Conservation (phyloP, 2,329 filamentous ascomycete genomes). For the Exophiala viscosa region DNA sequence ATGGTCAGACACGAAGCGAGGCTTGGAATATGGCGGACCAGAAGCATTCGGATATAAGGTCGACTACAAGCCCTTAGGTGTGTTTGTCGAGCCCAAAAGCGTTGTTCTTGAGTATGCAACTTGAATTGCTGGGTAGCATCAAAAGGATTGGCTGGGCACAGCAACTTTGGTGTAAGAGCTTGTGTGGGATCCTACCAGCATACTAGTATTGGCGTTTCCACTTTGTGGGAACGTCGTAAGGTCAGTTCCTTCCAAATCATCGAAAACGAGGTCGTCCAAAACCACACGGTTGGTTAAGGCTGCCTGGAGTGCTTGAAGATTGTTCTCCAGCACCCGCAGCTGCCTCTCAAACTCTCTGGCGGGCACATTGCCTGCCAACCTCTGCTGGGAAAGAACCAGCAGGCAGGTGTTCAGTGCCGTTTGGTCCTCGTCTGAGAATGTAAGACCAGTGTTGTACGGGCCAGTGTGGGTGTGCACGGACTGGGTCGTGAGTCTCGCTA, state of each 20-base stretch:
- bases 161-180: background rate
- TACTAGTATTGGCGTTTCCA: background rate
- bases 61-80: slow-evolving; percentile 50
- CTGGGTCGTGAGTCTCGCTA: slow-evolving; percentile 1
- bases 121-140: too few species aligned
- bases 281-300: slow-evolving; percentile 1
- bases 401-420: background rate
- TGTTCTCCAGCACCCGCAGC: slow-evolving; percentile 11
- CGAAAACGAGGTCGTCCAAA: slow-evolving; percentile 10
- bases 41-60: slow-evolving; percentile 48
- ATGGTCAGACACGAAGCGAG: slow-evolving; percentile 50
- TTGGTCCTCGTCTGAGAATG: slow-evolving; percentile 6
- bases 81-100: slow-evolving; percentile 52
- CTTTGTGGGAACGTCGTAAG: background rate
- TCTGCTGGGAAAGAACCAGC: slow-evolving; percentile 6
- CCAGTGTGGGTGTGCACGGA: background rate
- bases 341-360: slow-evolving; percentile 9
- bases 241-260: background rate
- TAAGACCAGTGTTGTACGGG: background rate
- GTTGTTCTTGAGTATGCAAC: slow-evolving; percentile 50
- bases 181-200: too few species aligned
- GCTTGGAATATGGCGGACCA: slow-evolving; percentile 50
- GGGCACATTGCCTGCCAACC: slow-evolving; percentile 6
- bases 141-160: background rate
- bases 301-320: slow-evolving; percentile 8